Percentiles rank a stretch among this genome's conserved stretches.
Evolutionary conservation across 2,329 filamentous ascomycete species (phyloP).

Genomic region (Lithohypha guttulata): DNA sequence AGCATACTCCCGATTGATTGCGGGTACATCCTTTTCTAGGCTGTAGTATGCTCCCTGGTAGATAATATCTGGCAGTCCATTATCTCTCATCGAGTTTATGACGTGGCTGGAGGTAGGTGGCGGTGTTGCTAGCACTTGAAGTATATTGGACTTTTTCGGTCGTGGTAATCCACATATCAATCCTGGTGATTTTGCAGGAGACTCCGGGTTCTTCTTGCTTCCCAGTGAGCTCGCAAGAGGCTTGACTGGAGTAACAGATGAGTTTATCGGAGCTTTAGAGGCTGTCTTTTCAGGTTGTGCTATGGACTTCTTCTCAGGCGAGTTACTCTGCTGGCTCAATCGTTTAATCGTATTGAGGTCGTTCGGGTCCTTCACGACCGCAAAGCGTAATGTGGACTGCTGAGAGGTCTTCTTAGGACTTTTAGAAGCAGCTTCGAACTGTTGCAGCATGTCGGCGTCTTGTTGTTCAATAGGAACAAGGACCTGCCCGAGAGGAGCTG

Average conservation of each 20-base stretch:
- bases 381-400: conserved; percentile 49
- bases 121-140: conserved; percentile 6
- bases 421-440: not conserved
- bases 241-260: not conserved
- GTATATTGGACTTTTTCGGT: too few species aligned
- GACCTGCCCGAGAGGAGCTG: conserved; percentile 1
- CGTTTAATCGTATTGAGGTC: conserved; percentile 53
- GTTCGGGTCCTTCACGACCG: conserved; percentile 66
- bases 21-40: conserved; percentile 70
- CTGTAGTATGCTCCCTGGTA: conserved; percentile 84
- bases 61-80: conserved; percentile 55
- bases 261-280: not conserved
- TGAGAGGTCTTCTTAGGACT: conserved; percentile 17
- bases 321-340: conserved; percentile 54
- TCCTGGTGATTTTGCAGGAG: not conserved
- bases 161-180: too few species aligned
- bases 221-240: not conserved
- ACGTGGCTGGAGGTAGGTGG: conserved; percentile 30
- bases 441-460: not conserved
- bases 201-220: not conserved
- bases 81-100: conserved; percentile 43
- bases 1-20: conserved; percentile 68
- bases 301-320: conserved; percentile 33
- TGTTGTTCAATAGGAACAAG: not conserved
- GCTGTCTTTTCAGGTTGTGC: not conserved